Conservation (phyloP, 805 yeast genomes). For the Candida insectorum region DNA sequence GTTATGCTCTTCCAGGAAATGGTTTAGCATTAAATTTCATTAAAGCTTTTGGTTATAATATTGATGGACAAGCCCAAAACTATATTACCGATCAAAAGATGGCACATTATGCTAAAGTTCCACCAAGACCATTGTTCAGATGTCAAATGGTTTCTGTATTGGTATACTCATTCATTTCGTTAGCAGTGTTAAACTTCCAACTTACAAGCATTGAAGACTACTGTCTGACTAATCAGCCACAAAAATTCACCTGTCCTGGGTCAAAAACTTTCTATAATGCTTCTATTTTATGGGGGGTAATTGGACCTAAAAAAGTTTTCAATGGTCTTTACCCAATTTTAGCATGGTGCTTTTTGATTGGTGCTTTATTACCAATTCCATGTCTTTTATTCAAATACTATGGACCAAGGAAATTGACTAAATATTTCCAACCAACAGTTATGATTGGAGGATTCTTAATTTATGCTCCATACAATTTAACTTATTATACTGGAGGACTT, state of each 20-base stretch:
- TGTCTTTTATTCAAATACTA: slow-evolving; percentile 30
- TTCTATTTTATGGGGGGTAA: slow-evolving; percentile 54
- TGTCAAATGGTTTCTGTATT: slow-evolving; percentile 38
- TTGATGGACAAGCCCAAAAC: slow-evolving; percentile 60
- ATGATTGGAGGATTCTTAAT: slow-evolving; percentile 47
- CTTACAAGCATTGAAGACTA: slow-evolving; percentile 29
- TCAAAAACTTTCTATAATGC: slow-evolving; percentile 48
- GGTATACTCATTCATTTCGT: slow-evolving; percentile 27
- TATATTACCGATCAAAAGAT: slow-evolving; percentile 42
- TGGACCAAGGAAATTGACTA: slow-evolving; percentile 27
- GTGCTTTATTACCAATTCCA: slow-evolving; percentile 38
- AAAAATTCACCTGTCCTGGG: slow-evolving; percentile 36
- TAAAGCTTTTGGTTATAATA: slow-evolving; percentile 47
- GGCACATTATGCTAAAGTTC: slow-evolving; percentile 57
- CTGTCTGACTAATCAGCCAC: slow-evolving; percentile 30
- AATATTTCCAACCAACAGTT: slow-evolving; percentile 52
- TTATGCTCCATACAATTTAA: slow-evolving; percentile 50
- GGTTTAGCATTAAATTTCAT: slow-evolving; percentile 56
- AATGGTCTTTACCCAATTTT: slow-evolving; percentile 50
- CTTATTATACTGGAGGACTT: slow-evolving; percentile 57
- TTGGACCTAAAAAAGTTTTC: slow-evolving; percentile 58
- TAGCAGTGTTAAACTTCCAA: slow-evolving; percentile 36
- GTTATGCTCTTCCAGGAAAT: slow-evolving; percentile 58
- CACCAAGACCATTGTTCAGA: slow-evolving; percentile 57
- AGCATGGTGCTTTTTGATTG: slow-evolving; percentile 58